Evolutionary conservation across 2,329 filamentous ascomycete species (phyloP).

Genomic region (Triangularia setosa): DNA sequence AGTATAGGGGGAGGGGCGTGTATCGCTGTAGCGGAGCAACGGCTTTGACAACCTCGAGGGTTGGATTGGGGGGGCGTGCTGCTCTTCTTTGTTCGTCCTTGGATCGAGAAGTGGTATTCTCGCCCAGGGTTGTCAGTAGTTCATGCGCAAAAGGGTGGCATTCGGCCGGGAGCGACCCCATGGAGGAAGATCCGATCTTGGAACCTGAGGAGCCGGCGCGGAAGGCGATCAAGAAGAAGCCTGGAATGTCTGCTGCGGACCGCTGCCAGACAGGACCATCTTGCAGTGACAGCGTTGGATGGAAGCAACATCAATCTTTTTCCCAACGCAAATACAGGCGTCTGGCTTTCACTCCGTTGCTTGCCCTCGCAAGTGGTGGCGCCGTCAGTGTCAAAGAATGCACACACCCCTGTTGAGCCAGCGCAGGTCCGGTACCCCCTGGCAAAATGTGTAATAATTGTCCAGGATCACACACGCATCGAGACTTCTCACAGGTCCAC

Average conservation of each 20-base stretch:
- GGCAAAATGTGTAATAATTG: constrained; percentile 19
- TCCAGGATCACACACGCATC: constrained; percentile 14
- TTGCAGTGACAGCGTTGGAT: constrained; percentile 15
- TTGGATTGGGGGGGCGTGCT: not conserved
- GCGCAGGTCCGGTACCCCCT: constrained; percentile 15
- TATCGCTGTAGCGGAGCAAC: not conserved
- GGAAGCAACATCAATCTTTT: constrained; percentile 16
- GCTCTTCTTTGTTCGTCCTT: not conserved
- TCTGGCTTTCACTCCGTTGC: constrained; percentile 1
- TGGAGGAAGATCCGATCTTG: constrained; percentile 28
- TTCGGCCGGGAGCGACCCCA: constrained; percentile 26
- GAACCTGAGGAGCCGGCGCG: constrained; percentile 24
- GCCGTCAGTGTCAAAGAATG: constrained; percentile 16
- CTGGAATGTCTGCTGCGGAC: constrained; percentile 18
- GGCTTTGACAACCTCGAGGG: not conserved
- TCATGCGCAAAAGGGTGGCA: constrained; percentile 28
- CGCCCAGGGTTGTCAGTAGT: constrained; percentile 21
- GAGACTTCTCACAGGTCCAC: constrained; percentile 16
- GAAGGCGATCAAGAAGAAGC: constrained; percentile 29
- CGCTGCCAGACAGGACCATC: constrained; percentile 13
- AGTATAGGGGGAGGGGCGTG: not conserved
- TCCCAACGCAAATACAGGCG: not conserved
- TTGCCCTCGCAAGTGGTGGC: constrained; percentile 6
- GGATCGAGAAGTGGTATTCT: constrained; percentile 18
- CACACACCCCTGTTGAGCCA: constrained; percentile 13